Base-by-base conservation (phyloP, 1,284 basidiomycete genomes). In the Trametes polyzona region DNA sequence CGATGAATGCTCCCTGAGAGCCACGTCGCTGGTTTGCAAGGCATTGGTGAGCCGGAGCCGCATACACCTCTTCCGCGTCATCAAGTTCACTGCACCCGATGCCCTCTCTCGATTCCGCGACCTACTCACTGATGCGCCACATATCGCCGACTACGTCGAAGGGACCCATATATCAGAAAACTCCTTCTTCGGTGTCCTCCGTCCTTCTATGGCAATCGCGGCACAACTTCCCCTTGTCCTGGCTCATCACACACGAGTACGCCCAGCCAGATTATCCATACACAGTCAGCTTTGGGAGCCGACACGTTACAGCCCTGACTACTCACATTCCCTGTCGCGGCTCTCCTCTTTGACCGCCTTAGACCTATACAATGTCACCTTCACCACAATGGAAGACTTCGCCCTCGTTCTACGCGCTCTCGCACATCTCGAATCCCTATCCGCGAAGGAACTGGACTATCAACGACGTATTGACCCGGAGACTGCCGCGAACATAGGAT, bases 41-140 rank as follows among this genome's bases (percentile, higher is more conserved):
- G 54, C 52, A 23, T 66, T 61, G 63, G 40, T 61, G 2, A 41
- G 57, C 8, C 37, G 61, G 12, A 62, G 61, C 37, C 63, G 60
- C 8, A 55, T 57, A 42, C 60, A 66, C 30, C 61, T 66, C 37
- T 66, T 66, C 35, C 55, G 52, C 29, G 37, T 43, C 27, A 42
- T 65, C 37, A 52, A 58, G 4, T 43, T 65, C 10, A 27, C 36
- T 33, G 24, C 52, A 7, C 56, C 62, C 2, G 4, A 16, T 4
- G 37, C 59, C 10, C 47, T 62, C 2, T 50, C 59, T 16, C 35
- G 43, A 8, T 39, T 65, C 26, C 27, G 32, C 1, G 27, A 47
- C 1, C 47, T 65, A 8, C 57, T 65, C n/a, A 11, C 46, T 2
- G 21, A 47, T 10, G n/a, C 57, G 0, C 61, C 59, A 16, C 59